phyloP scores from a whole-genome alignment of 2,329 filamentous ascomycete genomes.

The Colletotrichum navitas region DNA sequence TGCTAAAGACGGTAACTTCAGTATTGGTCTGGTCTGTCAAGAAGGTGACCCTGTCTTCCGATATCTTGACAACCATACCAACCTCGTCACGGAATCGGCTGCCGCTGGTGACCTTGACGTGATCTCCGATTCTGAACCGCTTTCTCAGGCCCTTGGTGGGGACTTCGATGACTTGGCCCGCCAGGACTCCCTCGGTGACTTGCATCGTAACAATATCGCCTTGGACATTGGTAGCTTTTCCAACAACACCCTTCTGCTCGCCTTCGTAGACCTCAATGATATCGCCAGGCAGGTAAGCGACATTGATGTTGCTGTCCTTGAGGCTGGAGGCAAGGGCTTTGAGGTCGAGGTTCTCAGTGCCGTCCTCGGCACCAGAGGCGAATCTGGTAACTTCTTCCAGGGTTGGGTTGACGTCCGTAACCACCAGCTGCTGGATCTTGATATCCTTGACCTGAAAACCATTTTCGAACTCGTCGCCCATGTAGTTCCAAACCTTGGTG shows the following conservation, averaged over 20 bases:
- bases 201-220: slow-evolving; percentile 92
- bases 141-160: slow-evolving; percentile 94
- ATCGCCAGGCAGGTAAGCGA: slow-evolving; percentile 91
- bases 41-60: slow-evolving; percentile 91
- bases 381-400: slow-evolving; percentile 98
- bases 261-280: slow-evolving; percentile 97
- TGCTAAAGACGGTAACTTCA: slow-evolving; percentile 98
- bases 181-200: slow-evolving; percentile 85
- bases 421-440: slow-evolving; percentile 87
- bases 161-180: slow-evolving; percentile 89
- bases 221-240: slow-evolving; percentile 86
- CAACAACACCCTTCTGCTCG: slow-evolving; percentile 92
- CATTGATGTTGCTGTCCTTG: slow-evolving; percentile 84
- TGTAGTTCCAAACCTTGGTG: slow-evolving; percentile 85
- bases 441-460: slow-evolving; percentile 95
- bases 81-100: slow-evolving; percentile 96
- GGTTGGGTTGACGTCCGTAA: slow-evolving; percentile 91
- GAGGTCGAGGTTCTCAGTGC: slow-evolving; percentile 92
- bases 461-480: slow-evolving; percentile 89
- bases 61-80: slow-evolving; percentile 95
- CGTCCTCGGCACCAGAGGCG: slow-evolving; percentile 88
- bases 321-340: slow-evolving; percentile 90
- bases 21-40: slow-evolving; percentile 92
- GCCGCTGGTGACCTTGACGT: slow-evolving; percentile 98
- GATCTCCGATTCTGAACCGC: slow-evolving; percentile 91